Base-by-base conservation (phyloP, 2,329 filamentous ascomycete species). In the Aspergillus udagawae region DNA sequence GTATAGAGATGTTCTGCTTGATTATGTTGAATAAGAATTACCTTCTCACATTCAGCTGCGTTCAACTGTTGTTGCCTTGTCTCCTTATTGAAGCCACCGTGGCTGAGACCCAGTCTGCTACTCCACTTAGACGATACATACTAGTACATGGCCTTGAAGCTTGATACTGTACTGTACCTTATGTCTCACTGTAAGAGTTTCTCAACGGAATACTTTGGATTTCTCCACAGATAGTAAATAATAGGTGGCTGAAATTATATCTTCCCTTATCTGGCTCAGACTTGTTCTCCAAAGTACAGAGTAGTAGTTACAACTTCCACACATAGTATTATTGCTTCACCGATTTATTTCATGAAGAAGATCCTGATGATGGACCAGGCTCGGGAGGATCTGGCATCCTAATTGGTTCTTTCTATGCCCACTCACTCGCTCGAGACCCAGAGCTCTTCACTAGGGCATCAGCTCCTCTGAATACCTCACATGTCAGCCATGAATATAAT, bases 81-180 rank as follows among this genome's bases (percentile, higher is more conserved):
- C 57, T 58, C 51, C 51, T 12, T 48, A 47, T 54, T 54, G 35
- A 61, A 61, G 61, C 59, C 61, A 63, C 61, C 49, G 61, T 63
- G 61, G 59, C 61, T 61, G 61, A 54, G 49, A 29, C 23, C 21
- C 8, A 21, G 14, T 44, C 9, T 44, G 1, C 41, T 47, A 7
- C 44, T 47, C 44, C 44, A 47, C 42, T 45, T 23, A 62, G 20
- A 63, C 62, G 59, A 64, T 62, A 65, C 65, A 60, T 6, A 7
- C 32, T 38, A 38, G 32, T 38, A 38, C 32, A 17, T 38, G 5
- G 14, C 32, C 14, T 56, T 56, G 52, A 53, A 53, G 64, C 62
- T 62, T 60, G 65, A 66, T 62, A 63, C 54, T 41, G 57, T 59
- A 44, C 41, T 44, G n/a, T 10, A 42, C 38, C 14, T 9, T 32